Evolutionary conservation across 1,284 basidiomycete genomes (phyloP), one percentile per base, ranked within the genome.

Genomic region (Calocybe gambosa): DNA sequence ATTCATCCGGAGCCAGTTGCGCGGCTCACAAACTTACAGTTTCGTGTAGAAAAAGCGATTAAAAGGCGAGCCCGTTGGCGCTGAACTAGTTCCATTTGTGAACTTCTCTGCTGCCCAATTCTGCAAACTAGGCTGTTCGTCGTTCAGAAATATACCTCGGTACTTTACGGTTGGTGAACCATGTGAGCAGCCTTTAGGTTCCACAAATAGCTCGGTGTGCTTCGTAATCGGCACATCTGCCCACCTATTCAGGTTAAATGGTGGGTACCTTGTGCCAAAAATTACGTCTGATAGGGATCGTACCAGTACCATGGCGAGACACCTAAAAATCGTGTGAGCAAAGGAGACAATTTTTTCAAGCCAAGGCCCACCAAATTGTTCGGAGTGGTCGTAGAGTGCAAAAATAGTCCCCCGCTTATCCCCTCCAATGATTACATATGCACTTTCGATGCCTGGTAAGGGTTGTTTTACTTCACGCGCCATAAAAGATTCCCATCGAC

Each of bases 131-230:
- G 81, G 81, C 50, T 80, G 75, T 58, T 83, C 81, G 51, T 85
- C 80, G 53, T 84, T 84, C 42, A 84, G 56, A 61, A 82, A 83
- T 43, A 82, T 77, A 26, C 75, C 84, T 31, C 84, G 75, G 54
- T 83, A 86, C 58, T 86, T 81, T 47, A 88, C 81, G 1, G 78
- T 79, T 0, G 85, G 84, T 5, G 72, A 62, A 21, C 80, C 83
- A 59, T 87, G 84, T 6, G 75, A 67, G 60, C 82, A 82, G 2
- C 75, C 73, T n/a, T 60, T 56, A 8, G 73, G 60, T 1, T 68
- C 57, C 36, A 82, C 72, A 50, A 73, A 78, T 25, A 85, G 52
- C 23, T 74, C 60, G 1, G 69, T 53, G 35, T 80, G 73, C 31
- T 66, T 67, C 7, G 71, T 75, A 1, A 71, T 68, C 5, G 81